A percentile compares a stretch with the other conserved stretches of the same genome.
Conservation (phyloP, 2,329 filamentous ascomycete species). For the Pseudogymnoascus sp. region DNA sequence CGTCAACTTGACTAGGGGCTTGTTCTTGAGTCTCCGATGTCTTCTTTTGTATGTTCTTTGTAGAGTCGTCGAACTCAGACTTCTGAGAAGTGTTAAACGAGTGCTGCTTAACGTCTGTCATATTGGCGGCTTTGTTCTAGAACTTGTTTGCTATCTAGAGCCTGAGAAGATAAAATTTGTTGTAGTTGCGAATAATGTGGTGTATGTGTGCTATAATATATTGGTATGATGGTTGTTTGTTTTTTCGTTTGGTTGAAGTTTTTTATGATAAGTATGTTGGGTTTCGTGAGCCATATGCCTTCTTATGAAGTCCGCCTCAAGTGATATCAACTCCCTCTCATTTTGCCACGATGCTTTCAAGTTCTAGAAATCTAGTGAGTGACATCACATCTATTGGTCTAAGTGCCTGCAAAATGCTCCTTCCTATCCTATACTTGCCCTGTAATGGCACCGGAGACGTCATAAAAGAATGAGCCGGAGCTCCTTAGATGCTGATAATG, state of each 20-base stretch:
- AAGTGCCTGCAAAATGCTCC: neutral
- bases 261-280: neutral
- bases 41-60: constrained; percentile 8
- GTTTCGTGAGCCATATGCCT: neutral
- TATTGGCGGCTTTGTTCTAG: neutral
- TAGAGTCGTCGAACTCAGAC: neutral
- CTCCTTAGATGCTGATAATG: neutral
- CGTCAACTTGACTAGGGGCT: constrained; percentile 12
- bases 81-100: neutral
- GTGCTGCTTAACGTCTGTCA: neutral
- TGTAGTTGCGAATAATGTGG: neutral
- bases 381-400: neutral
- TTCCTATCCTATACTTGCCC: neutral
- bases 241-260: neutral
- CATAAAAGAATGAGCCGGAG: neutral
- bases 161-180: neutral
- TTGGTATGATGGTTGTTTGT: neutral
- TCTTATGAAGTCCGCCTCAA: neutral
- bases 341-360: neutral
- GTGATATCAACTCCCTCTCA: neutral
- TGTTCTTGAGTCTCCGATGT: constrained; percentile 13
- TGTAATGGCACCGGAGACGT: neutral
- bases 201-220: neutral
- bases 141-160: neutral
- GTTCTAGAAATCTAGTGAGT: neutral